Percentiles rank a stretch among this genome's conserved stretches.
Conservation (phyloP, 108 stramenopile genomes). For the Conticribra weissflogii region DNA sequence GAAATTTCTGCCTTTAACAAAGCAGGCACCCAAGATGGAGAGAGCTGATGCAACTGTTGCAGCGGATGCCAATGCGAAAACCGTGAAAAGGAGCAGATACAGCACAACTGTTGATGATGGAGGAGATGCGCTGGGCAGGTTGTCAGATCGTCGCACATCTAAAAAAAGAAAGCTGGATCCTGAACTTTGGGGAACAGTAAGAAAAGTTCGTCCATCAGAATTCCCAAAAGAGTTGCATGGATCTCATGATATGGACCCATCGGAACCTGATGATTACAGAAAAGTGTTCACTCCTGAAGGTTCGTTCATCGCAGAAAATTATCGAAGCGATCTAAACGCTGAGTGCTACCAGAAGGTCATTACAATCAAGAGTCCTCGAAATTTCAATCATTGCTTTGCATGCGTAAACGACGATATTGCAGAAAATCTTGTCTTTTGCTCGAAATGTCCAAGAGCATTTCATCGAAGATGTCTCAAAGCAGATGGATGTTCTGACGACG, state of each 20-base stretch:
- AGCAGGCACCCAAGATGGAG: slow-evolving; percentile 2
- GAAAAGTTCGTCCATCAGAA: slow-evolving; percentile 64
- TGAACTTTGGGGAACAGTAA: slow-evolving; percentile 27
- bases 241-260: slow-evolving; percentile 59
- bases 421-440: slow-evolving; percentile 2
- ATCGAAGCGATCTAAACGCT: not conserved
- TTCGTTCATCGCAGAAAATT: slow-evolving; percentile 15
- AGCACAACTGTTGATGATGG: not conserved
- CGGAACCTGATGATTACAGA: slow-evolving; percentile 52
- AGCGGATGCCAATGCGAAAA: not conserved
- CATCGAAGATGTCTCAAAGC: slow-evolving; percentile 22
- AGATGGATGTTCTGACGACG: slow-evolving; percentile 3
- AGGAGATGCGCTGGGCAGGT: not conserved
- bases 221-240: slow-evolving; percentile 66
- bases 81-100: not conserved
- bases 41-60: slow-evolving; percentile 8
- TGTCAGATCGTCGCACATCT: slow-evolving; percentile 2
- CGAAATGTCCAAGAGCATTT: slow-evolving; percentile 31
- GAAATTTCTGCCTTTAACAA: slow-evolving; percentile 6
- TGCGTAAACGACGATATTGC: slow-evolving; percentile 9
- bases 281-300: slow-evolving; percentile 57
- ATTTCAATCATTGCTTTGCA: slow-evolving; percentile 12
- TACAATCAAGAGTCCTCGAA: not conserved
- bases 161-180: slow-evolving; percentile 30
- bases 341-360: not conserved